phyloP scores from a whole-genome alignment of 768 basidiomycete genomes.

The Panellus pusillus region DNA sequence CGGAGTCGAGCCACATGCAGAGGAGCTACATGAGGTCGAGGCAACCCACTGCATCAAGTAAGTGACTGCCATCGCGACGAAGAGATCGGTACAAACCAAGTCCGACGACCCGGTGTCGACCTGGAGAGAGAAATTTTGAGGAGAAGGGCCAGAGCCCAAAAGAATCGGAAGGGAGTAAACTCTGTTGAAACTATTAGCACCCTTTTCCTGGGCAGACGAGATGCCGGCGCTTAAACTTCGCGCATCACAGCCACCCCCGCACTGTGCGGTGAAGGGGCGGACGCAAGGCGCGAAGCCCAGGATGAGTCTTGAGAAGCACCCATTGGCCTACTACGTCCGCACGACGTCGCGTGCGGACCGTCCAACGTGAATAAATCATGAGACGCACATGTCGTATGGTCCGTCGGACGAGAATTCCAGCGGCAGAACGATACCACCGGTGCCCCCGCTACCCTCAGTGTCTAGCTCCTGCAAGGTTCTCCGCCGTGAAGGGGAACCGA shows the following conservation, averaged over 20 bases:
- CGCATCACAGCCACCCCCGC: neutral
- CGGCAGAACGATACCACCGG: slow-evolving; percentile 57
- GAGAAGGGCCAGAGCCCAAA: slow-evolving; percentile 44
- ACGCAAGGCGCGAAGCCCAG: no score
- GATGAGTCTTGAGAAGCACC: neutral
- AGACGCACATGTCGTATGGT: slow-evolving; percentile 60
- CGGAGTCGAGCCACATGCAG: slow-evolving; percentile 46
- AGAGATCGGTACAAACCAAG: slow-evolving; percentile 46
- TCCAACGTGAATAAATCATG: neutral
- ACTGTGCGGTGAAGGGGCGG: no score
- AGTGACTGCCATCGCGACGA: neutral
- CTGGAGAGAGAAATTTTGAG: slow-evolving; percentile 62
- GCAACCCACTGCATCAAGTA: slow-evolving; percentile 65
- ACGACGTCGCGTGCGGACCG: neutral
- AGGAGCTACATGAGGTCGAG: slow-evolving; percentile 60
- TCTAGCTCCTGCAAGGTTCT: slow-evolving; percentile 1
- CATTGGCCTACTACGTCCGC: neutral
- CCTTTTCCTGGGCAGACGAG: neutral
- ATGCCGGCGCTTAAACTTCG: neutral
- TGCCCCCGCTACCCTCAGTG: slow-evolving; percentile 44
- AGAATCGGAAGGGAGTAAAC: slow-evolving; percentile 63
- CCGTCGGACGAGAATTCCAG: slow-evolving; percentile 55
- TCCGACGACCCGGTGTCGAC: slow-evolving; percentile 85
- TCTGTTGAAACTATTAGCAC: slow-evolving; percentile 33
- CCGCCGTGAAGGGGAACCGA: neutral